Evolutionary conservation across 306 rosid species (phyloP).

Genomic region (Prunus persica): DNA sequence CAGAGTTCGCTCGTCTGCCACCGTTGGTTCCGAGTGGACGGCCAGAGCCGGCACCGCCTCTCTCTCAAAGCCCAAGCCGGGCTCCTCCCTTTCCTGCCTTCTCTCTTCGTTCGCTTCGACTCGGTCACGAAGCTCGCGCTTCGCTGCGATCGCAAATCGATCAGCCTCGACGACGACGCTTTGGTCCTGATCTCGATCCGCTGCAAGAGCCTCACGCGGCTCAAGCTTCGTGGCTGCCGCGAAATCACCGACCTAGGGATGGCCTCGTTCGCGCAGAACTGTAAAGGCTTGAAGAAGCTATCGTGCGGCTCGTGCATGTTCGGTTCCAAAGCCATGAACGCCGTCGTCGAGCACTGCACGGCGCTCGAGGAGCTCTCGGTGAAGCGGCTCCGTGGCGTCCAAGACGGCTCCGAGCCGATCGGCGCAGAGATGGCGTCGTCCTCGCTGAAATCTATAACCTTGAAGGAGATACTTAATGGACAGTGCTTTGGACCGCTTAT

Average conservation of each 20-base stretch:
- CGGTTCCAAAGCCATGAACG: slow-evolving; percentile 58
- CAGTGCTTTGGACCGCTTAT: slow-evolving; percentile 63
- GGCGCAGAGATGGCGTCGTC: slow-evolving; percentile 40
- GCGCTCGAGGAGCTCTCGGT: slow-evolving; percentile 69
- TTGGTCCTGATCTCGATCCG: slow-evolving; percentile 56
- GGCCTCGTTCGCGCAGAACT: slow-evolving; percentile 53
- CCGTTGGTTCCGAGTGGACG: slow-evolving; percentile 66
- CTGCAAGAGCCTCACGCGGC: slow-evolving; percentile 57
- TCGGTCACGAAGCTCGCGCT: slow-evolving; percentile 68
- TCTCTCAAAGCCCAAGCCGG: slow-evolving; percentile 50
- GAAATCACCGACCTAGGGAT: slow-evolving; percentile 57
- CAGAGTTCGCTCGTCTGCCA: slow-evolving; percentile 57
- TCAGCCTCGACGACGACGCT: slow-evolving; percentile 62
- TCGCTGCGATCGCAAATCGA: slow-evolving; percentile 61
- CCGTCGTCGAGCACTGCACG: slow-evolving; percentile 47
- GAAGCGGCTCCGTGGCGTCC: slow-evolving; percentile 66
- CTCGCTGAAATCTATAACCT: slow-evolving; percentile 53
- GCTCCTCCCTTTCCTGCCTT: slow-evolving; percentile 41
- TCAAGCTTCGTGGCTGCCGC: slow-evolving; percentile 75
- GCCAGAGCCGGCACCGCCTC: slow-evolving; percentile 59
- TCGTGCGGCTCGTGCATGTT: slow-evolving; percentile 68
- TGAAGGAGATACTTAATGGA: slow-evolving; percentile 66
- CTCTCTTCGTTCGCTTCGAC: slow-evolving; percentile 60
- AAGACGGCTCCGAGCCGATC: slow-evolving; percentile 38
- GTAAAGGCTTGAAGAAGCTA: slow-evolving; percentile 62